Conservation (phyloP, 23 red algal species). For the Gracilaria gracilis region DNA sequence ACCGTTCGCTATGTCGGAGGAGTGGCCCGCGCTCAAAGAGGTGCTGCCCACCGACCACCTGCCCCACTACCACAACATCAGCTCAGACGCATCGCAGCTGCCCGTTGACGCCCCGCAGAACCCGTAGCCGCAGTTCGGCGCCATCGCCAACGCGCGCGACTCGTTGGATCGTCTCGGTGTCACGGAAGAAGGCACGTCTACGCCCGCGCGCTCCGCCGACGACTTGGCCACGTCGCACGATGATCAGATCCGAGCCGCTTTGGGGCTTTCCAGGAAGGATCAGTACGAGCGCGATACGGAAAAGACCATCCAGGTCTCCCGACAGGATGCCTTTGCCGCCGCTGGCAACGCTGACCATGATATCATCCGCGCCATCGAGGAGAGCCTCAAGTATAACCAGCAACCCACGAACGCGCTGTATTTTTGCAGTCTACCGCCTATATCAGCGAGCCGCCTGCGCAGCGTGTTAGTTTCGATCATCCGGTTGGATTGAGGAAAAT, state of each 20-base stretch:
- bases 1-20: background rate
- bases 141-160: slow-evolving; percentile 31
- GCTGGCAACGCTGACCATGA: slow-evolving; percentile 29
- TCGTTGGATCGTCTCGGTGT: slow-evolving; percentile 10
- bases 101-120: background rate
- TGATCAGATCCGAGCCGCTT: background rate
- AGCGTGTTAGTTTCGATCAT: slow-evolving; percentile 20
- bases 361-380: slow-evolving; percentile 66
- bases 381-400: too few species aligned
- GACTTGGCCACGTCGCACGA: background rate
- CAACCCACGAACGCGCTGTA: slow-evolving; percentile 7
- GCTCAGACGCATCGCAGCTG: background rate
- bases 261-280: slow-evolving; percentile 43
- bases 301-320: slow-evolving; percentile 36
- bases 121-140: slow-evolving; percentile 21
- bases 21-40: background rate
- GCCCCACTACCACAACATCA: background rate
- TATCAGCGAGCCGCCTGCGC: background rate
- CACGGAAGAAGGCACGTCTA: background rate
- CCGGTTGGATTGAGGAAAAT: slow-evolving; percentile 94
- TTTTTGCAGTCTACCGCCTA: slow-evolving; percentile 21
- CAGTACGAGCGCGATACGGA: slow-evolving; percentile 61
- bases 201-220: background rate
- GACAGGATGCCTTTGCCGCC: slow-evolving; percentile 11
- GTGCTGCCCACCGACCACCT: background rate